Percentiles rank a stretch among this genome's conserved stretches.
Conservation (phyloP, 805 yeast species). For the Lipomyces yamadae region DNA sequence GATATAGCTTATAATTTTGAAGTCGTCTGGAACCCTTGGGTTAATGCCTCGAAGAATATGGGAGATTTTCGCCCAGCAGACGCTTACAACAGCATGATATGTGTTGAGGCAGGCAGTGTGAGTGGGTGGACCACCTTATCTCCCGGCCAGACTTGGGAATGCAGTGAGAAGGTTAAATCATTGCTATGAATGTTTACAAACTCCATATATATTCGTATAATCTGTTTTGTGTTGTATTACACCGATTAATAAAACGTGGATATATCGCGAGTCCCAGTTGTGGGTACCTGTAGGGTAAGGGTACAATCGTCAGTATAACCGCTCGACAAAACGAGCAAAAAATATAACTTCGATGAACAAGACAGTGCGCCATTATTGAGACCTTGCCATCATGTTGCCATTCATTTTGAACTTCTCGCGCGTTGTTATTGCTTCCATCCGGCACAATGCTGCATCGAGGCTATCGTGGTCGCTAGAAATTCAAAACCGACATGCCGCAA, state of each 20-base stretch:
- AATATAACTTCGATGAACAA: not conserved
- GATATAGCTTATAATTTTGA: slow-evolving; percentile 46
- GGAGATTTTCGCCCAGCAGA: slow-evolving; percentile 84
- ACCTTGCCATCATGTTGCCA: slow-evolving; percentile 16
- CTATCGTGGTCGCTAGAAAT: slow-evolving; percentile 29
- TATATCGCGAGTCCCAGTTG: not conserved
- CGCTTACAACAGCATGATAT: slow-evolving; percentile 86
- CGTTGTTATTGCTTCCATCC: slow-evolving; percentile 8
- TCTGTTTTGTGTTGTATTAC: not conserved
- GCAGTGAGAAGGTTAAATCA: slow-evolving; percentile 58
- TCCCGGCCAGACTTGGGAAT: slow-evolving; percentile 80
- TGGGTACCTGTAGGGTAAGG: not conserved
- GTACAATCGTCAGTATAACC: not conserved
- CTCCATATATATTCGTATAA: not conserved
- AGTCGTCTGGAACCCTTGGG: slow-evolving; percentile 99
- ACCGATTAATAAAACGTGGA: not conserved
- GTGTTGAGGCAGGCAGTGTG: slow-evolving; percentile 94
- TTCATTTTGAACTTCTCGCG: slow-evolving; percentile 22
- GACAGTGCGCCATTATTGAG: not conserved
- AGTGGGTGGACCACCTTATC: slow-evolving; percentile 63
- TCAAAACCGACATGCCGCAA: slow-evolving; percentile 13
- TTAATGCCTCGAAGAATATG: slow-evolving; percentile 78
- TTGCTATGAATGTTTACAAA: slow-evolving; percentile 19
- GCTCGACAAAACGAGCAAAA: not conserved
- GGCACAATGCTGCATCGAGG: slow-evolving; percentile 15